phyloP scores from a whole-genome alignment of 345 rosid genomes.

The Hypericum perforatum region DNA sequence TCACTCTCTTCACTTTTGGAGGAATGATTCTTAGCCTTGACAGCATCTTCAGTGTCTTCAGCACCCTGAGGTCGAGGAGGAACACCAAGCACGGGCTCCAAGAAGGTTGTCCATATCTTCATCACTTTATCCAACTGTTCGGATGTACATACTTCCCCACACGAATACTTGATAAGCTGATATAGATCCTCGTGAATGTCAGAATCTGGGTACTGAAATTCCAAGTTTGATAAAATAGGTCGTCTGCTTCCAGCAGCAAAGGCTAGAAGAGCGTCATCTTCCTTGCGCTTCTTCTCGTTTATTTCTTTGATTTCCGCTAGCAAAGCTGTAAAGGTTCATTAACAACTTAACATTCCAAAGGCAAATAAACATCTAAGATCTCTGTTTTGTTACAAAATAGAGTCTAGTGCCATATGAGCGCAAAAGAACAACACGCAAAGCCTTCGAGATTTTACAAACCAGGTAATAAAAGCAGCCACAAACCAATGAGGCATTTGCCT shows the following conservation, averaged over 20 bases:
- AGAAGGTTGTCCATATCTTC: constrained; percentile 84
- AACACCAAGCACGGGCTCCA: constrained; percentile 79
- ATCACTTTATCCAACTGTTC: constrained; percentile 84
- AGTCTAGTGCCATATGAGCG: too few species aligned
- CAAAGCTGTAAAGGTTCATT: constrained; percentile 43
- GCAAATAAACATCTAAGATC: too few species aligned
- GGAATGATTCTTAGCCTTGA: constrained; percentile 46
- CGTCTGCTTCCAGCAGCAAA: constrained; percentile 79
- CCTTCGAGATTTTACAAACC: too few species aligned
- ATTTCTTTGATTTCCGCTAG: constrained; percentile 87
- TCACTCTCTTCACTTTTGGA: constrained; percentile 50
- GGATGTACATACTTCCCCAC: constrained; percentile 82
- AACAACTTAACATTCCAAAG: too few species aligned
- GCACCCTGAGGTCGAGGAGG: constrained; percentile 79
- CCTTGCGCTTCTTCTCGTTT: constrained; percentile 64
- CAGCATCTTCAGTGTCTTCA: constrained; percentile 72
- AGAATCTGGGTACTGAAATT: constrained; percentile 67
- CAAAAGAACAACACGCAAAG: too few species aligned
- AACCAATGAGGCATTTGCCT: too few species aligned
- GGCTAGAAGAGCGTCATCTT: constrained; percentile 73
- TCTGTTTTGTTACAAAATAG: too few species aligned
- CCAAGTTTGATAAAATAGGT: constrained; percentile 53
- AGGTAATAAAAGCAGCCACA: too few species aligned
- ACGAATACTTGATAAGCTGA: constrained; percentile 87
- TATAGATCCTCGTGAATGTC: constrained; percentile 85